Evolutionary conservation across 2,329 filamentous ascomycete species (phyloP).

Genomic region (Colletotrichum plurivorum): DNA sequence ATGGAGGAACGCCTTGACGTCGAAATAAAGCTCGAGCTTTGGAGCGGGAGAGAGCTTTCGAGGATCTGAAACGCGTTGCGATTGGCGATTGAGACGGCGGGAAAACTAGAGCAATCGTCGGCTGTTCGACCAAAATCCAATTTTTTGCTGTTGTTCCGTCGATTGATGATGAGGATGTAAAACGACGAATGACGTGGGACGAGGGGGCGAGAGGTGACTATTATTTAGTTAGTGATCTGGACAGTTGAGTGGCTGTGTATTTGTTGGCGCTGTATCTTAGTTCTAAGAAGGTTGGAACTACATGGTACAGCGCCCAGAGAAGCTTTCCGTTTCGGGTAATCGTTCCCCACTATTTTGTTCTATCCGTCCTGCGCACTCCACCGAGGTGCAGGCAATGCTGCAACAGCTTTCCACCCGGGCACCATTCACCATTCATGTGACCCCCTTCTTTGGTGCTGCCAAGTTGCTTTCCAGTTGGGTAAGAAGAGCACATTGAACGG

Average conservation of each 20-base stretch:
- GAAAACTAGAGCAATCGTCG: too few species aligned
- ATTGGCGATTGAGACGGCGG: not conserved
- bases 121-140: not conserved
- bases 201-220: slow-evolving; percentile 3
- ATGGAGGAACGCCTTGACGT: slow-evolving; percentile 30
- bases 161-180: slow-evolving; percentile 9
- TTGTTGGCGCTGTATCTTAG: not conserved
- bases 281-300: not conserved
- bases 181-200: slow-evolving; percentile 8
- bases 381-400: not conserved
- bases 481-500: not conserved
- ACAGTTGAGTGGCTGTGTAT: slow-evolving; percentile 32
- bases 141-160: not conserved
- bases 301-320: not conserved
- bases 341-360: not conserved
- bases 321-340: slow-evolving; percentile 34
- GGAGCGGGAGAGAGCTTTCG: not conserved
- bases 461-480: not conserved
- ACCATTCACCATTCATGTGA: not conserved
- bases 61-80: slow-evolving; percentile 26
- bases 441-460: not conserved
- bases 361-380: not conserved
- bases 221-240: slow-evolving; percentile 9
- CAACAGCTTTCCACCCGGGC: too few species aligned
- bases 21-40: slow-evolving; percentile 32